Evolutionary conservation across 352 stramenopile species (phyloP).

Genomic region (Phytophthora pinifolia): DNA sequence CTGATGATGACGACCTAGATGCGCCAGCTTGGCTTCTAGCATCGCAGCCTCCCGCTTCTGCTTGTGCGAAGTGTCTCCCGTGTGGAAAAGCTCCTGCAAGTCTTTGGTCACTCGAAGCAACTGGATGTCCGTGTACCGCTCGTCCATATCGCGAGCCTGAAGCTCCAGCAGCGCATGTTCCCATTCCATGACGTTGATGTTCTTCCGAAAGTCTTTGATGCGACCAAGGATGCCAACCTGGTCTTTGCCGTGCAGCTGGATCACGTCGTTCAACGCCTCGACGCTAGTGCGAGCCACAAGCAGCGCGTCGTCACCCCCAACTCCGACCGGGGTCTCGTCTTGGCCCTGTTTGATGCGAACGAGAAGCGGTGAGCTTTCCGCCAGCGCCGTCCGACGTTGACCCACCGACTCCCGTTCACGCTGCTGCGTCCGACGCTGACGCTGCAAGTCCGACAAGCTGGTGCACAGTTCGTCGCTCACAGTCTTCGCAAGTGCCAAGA

Average conservation of each 20-base stretch:
- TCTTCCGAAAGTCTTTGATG: conserved; percentile 94
- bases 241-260: conserved; percentile 83
- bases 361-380: conserved; percentile 69
- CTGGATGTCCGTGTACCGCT: conserved; percentile 93
- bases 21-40: conserved; percentile 72
- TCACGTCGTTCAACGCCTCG: conserved; percentile 87
- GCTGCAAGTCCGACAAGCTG: conserved; percentile 47
- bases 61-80: conserved; percentile 74
- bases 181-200: conserved; percentile 95
- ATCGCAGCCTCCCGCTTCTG: conserved; percentile 72
- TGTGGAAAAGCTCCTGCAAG: conserved; percentile 90
- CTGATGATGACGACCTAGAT: conserved; percentile 67
- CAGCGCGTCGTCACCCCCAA: conserved; percentile 65
- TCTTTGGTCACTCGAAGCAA: conserved; percentile 93
- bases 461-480: conserved; percentile 58
- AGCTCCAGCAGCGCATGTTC: conserved; percentile 82
- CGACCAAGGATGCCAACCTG: conserved; percentile 83
- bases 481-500: conserved; percentile 41
- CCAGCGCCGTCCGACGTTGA: conserved; percentile 9
- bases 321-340: conserved; percentile 73
- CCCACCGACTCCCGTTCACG: conserved; percentile 12
- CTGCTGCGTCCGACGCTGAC: conserved; percentile 31
- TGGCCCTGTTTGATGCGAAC: conserved; percentile 91
- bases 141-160: conserved; percentile 86
- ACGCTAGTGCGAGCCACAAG: conserved; percentile 81